A percentile compares a stretch with the other conserved stretches of the same genome.
Conservation (phyloP, 495 filamentous ascomycete species). For the Pyrenula aspistea region DNA sequence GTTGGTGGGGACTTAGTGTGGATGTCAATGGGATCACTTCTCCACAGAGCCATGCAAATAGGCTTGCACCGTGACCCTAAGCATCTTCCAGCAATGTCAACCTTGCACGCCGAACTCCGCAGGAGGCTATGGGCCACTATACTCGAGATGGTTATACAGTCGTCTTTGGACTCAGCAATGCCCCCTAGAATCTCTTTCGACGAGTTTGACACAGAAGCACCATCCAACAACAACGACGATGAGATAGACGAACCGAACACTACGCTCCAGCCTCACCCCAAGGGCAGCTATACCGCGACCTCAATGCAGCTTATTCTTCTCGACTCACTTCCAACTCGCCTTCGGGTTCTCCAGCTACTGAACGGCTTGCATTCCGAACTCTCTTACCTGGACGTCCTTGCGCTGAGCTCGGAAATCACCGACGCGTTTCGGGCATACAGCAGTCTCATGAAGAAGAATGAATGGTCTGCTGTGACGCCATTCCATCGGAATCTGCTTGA, state of each 20-base stretch:
- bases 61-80: conserved; percentile 47
- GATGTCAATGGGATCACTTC: conserved; percentile 40
- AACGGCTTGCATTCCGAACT: conserved; percentile 35
- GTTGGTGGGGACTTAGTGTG: conserved; percentile 43
- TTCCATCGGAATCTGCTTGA: conserved; percentile 8
- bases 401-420: conserved; percentile 28
- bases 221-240: conserved; percentile 44
- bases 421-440: conserved; percentile 19
- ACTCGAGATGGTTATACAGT: conserved; percentile 44
- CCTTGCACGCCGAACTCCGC: conserved; percentile 40
- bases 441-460: conserved; percentile 10
- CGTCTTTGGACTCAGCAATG: conserved; percentile 42
- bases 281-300: conserved; percentile 28
- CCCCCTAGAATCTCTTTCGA: conserved; percentile 33
- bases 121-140: conserved; percentile 53
- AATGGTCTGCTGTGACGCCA: conserved; percentile 14
- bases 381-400: conserved; percentile 38
- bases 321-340: conserved; percentile 32
- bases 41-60: conserved; percentile 45
- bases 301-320: conserved; percentile 40
- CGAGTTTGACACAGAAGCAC: conserved; percentile 42
- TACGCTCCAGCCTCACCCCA: conserved; percentile 18
- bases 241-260: conserved; percentile 35
- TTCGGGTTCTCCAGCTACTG: conserved; percentile 33
- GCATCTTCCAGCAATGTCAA: conserved; percentile 31